Evolutionary conservation across 495 filamentous ascomycete genomes (phyloP), one percentile per base, ranked within the genome.

Genomic region (Penicillium canariense): DNA sequence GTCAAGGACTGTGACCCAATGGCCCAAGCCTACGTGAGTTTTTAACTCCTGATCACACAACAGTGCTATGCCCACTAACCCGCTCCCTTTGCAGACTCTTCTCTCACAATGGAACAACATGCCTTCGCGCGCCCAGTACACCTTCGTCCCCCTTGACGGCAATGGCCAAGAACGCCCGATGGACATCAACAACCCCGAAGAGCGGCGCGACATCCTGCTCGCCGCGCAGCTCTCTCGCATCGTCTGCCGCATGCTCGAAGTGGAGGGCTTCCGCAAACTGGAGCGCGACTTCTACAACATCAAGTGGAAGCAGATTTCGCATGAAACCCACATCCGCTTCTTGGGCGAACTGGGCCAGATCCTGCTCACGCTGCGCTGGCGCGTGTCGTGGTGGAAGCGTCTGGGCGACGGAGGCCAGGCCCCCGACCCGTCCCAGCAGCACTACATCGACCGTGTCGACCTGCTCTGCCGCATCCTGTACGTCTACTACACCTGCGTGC

Each of bases 41-140:
- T 17, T 30, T 12, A n/a, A 8, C 18, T 6, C 2, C 31, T 34
- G 4, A 23, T 9, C 27, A 12, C 43, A 15, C 7, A 26, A 11
- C 11, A 12, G 0, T 11, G 20, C 27, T 20, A 25, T 49, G 9
- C 1, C 22, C n/a, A n/a, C 4, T 34, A 15, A 28, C 52, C 11
- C 3, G 8, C 67, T 17, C 61, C 48, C 20, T 59, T n/a, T 14
- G 22, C 40, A 80, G 77, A 65, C 74, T 38, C 60, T 75, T 4
- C 74, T 77, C 11, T 76, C 74, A 11, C 68, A 68, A 47, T 78
- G 76, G 76, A 78, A 78, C 59, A 77, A 77, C 59, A 80, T 80
- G 77, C 77, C 77, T 10, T 78, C 76, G 47, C 74, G 77, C 20
- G 76, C 76, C 9, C 64, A 68, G 36, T 80, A 80, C 52, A 74